Base-by-base conservation (phyloP, 2,329 filamentous ascomycete species). In the Colletotrichum echinochloae region DNA sequence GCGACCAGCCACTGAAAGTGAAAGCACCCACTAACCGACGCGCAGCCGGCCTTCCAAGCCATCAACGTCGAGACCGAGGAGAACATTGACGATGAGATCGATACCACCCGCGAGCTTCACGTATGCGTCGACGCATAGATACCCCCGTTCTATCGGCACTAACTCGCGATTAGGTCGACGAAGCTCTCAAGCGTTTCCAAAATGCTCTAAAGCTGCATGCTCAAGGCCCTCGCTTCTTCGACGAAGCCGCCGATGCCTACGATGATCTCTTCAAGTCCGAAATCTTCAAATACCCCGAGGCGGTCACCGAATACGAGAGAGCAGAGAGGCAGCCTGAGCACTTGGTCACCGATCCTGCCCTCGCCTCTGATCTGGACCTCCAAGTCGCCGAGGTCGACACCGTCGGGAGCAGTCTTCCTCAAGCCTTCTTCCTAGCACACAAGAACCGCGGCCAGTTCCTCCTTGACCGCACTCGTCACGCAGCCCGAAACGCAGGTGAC, bases 61-160 rank as follows among this genome's bases (percentile, higher is more conserved):
- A 90, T 98, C 81, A 99, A 99, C 79, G 89, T 98, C 82, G 95
- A 98, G 81, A 92, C 94, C 12, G 96, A 98, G 82, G 94, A 97
- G 77, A 93, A 94, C 68, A 85, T 92, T 73, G 94, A 97, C 78
- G 94, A 97, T 76, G 95, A 98, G 81, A 85, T 97, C 77, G 96
- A 99, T 79, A 94, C 96, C 76, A 97, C 95, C 41, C 96, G 95
- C 79, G 95, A 98, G 81, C 90, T 99, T 62, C 95, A 97, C 77
- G 88, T 89, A 73, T 56, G 80, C 76, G n/a, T n/a, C 14, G 20
- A 23, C 14, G 3, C n/a, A 7, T 20, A 4, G 11, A 39, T 14
- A 23, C 11, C 35, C 20, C 20, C 26, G 5, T 12, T 33, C 9
- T 48, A 11, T 44, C 28, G 11, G 30, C n/a, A 16, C 52, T 65